These are phyloP conservation scores for Nannochloropsis salina DNA, from an alignment of 108 stramenopile species.

Conservation along the genomic window DNA sequence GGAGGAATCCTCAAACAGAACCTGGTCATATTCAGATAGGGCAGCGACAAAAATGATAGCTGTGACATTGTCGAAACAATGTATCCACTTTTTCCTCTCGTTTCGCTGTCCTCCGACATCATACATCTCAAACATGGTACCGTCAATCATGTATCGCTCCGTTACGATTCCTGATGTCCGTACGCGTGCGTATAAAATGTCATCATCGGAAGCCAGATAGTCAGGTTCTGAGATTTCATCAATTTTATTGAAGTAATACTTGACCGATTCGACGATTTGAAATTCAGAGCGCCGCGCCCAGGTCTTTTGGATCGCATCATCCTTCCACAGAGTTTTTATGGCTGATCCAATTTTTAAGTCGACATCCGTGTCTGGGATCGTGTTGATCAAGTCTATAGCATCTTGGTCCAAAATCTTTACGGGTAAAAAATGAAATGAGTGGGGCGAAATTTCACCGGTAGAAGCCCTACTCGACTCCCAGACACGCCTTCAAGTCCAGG, in stretches of 20 bases:
- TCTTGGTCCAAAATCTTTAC: constrained; percentile 36
- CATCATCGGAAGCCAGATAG: constrained; percentile 54
- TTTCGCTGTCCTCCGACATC: constrained; percentile 62
- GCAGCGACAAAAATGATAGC: constrained; percentile 70
- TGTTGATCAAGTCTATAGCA: constrained; percentile 41
- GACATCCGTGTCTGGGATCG: constrained; percentile 48
- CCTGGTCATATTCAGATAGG: constrained; percentile 66
- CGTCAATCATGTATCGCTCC: constrained; percentile 57
- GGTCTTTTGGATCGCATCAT: constrained; percentile 49
- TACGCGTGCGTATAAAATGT: constrained; percentile 57
- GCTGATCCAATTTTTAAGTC: constrained; percentile 47
- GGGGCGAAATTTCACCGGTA: background rate
- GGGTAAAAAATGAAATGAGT: background rate
- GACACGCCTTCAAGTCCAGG: background rate
- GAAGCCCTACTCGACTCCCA: background rate
- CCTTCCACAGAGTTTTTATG: constrained; percentile 52
- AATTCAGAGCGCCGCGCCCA: constrained; percentile 55
- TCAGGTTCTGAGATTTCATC: constrained; percentile 53
- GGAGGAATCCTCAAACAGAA: constrained; percentile 57
- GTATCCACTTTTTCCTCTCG: constrained; percentile 64
- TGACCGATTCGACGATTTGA: constrained; percentile 59
- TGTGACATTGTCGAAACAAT: constrained; percentile 64
- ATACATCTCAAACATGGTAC: constrained; percentile 58
- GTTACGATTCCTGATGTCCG: constrained; percentile 59
- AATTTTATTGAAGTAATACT: constrained; percentile 59